phyloP scores from a whole-genome alignment of 2,329 filamentous ascomycete species.

The Fragosphaeria purpurea region DNA sequence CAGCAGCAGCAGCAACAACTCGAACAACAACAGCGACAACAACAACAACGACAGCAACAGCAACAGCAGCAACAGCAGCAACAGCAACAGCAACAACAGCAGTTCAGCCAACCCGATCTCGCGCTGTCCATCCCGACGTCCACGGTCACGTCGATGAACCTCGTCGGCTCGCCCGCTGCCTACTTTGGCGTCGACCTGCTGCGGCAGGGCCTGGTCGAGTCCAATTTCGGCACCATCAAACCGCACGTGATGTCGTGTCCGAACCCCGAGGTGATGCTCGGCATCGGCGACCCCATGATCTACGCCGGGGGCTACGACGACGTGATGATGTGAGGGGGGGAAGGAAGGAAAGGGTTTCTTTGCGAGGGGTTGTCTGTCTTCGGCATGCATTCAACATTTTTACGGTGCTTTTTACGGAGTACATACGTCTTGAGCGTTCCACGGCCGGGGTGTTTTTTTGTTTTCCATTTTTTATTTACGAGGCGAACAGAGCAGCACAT shows the following conservation, averaged over 20 bases:
- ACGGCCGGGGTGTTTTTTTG: not conserved
- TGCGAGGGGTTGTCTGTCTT: too few relatives aligned
- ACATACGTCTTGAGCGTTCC: too few relatives aligned
- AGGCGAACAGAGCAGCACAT: not conserved
- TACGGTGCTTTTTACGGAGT: not conserved
- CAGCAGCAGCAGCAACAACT: not conserved
- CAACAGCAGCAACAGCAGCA: not conserved
- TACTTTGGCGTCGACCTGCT: constrained; percentile 37
- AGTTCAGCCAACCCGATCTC: constrained; percentile 1
- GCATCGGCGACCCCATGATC: constrained; percentile 49
- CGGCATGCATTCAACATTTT: not conserved
- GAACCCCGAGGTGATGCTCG: constrained; percentile 46
- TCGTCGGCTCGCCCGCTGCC: constrained; percentile 2
- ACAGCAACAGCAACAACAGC: not conserved
- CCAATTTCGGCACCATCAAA: constrained; percentile 45
- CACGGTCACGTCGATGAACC: constrained; percentile 4
- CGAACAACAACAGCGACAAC: not conserved
- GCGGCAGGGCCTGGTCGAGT: constrained; percentile 40
- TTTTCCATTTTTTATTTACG: not conserved
- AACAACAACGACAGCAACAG: not conserved
- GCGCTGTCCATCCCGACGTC: constrained; percentile 1
- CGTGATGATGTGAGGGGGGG: constrained; percentile 18
- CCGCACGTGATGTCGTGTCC: constrained; percentile 42
- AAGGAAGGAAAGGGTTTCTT: not conserved
- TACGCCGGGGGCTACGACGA: constrained; percentile 42